A percentile compares a stretch with the other conserved stretches of the same genome.
These are phyloP conservation scores for Russula sp. DNA, from an alignment of 768 basidiomycete species.

Conservation along the genomic window DNA sequence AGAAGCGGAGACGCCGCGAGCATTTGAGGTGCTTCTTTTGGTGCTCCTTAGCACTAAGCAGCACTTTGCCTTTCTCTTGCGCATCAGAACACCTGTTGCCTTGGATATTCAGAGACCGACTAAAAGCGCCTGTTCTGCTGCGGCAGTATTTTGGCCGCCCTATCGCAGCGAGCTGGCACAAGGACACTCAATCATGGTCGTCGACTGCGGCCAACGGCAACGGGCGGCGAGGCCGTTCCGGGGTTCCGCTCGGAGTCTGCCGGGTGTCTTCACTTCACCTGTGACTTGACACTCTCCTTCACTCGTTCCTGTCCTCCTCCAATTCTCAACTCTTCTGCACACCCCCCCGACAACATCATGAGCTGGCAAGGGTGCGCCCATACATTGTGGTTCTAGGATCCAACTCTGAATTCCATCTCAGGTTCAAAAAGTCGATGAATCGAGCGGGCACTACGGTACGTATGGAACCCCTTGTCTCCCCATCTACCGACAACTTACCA, in stretches of 20 bases:
- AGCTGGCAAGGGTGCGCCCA: slow-evolving; percentile 25
- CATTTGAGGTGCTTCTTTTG: slow-evolving; percentile 5
- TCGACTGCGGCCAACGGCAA: neutral
- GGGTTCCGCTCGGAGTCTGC: neutral
- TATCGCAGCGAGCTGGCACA: neutral
- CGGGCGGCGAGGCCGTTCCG: neutral
- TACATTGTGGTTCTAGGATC: neutral
- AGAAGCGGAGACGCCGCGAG: slow-evolving; percentile 19
- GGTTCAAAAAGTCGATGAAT: slow-evolving; percentile 92
- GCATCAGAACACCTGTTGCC: slow-evolving; percentile 6
- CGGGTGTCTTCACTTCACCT: slow-evolving; percentile 5
- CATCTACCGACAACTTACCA: slow-evolving; percentile 19
- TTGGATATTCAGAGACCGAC: neutral
- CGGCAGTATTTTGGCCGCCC: neutral
- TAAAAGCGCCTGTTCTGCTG: slow-evolving; percentile 2
- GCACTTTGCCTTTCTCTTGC: neutral
- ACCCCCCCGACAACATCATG: slow-evolving; percentile 9
- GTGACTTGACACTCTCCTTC: neutral
- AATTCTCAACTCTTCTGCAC: neutral
- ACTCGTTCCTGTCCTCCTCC: neutral
- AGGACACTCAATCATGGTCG: no score
- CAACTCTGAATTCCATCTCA: slow-evolving; percentile 34
- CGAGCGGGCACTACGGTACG: slow-evolving; percentile 86
- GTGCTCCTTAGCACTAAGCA: neutral
- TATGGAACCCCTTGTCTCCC: slow-evolving; percentile 25